Evolutionary conservation across 257 asterid species (phyloP).

Genomic region (Leptodermis oblonga): DNA sequence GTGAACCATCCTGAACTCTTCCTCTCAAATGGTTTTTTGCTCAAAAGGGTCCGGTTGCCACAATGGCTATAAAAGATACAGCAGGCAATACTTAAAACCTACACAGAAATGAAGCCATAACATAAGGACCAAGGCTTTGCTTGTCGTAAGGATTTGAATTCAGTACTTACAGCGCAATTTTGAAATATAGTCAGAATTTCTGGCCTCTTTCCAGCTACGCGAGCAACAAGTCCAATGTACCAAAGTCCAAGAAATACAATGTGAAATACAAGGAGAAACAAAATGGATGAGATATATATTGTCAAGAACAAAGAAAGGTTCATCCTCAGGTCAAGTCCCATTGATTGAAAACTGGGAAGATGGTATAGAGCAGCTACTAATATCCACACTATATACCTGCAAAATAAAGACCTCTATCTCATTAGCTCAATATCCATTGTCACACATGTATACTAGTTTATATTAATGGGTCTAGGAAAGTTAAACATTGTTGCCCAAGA

Average conservation of each 20-base stretch:
- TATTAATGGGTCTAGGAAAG: background rate
- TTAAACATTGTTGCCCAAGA: conserved; percentile 2
- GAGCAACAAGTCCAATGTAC: conserved; percentile 95
- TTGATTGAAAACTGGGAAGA: conserved; percentile 97
- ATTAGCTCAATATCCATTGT: background rate
- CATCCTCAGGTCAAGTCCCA: conserved; percentile 99
- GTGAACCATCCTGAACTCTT: conserved; percentile 68
- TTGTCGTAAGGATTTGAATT: conserved; percentile 20
- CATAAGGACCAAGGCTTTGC: conserved; percentile 36
- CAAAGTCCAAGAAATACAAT: conserved; percentile 86
- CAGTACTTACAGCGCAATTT: conserved; percentile 83
- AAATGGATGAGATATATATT: conserved; percentile 74
- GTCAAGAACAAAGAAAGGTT: conserved; percentile 88
- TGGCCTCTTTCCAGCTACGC: conserved; percentile 94
- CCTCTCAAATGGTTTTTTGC: conserved; percentile 62
- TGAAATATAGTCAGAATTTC: conserved; percentile 78
- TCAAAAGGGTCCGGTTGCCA: conserved; percentile 84
- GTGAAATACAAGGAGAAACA: conserved; percentile 90
- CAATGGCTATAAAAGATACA: conserved; percentile 99
- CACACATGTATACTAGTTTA: background rate
- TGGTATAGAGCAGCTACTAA: conserved; percentile 92
- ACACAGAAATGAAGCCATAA: conserved; percentile 44
- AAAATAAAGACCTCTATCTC: conserved; percentile 18
- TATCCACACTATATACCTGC: conserved; percentile 94
- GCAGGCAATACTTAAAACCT: conserved; percentile 99